Evolutionary conservation across 2,329 filamentous ascomycete genomes (phyloP).

Genomic region (Aspergillus hortae): DNA sequence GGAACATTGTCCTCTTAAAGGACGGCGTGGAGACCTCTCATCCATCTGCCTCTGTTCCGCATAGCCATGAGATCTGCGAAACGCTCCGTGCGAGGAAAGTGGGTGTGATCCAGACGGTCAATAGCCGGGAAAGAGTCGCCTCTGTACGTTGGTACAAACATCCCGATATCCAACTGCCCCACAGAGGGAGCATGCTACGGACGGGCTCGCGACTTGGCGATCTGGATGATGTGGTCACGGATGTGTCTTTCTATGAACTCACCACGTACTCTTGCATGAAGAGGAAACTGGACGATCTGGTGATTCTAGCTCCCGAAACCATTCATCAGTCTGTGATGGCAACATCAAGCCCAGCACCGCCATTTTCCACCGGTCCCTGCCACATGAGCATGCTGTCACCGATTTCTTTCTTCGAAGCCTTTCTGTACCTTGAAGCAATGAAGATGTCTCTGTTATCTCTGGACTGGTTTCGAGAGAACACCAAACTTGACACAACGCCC

Average conservation of each 20-base stretch:
- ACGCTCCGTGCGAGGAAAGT: constrained; percentile 42
- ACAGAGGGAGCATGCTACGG: constrained; percentile 17
- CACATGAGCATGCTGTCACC: constrained; percentile 14
- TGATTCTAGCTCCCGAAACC: constrained; percentile 42
- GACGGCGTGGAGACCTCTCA: constrained; percentile 29
- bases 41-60: background rate
- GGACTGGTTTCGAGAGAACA: constrained; percentile 20
- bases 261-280: constrained; percentile 48
- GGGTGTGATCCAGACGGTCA: constrained; percentile 56
- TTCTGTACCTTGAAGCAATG: constrained; percentile 15
- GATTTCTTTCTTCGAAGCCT: constrained; percentile 8
- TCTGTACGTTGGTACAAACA: constrained; percentile 52
- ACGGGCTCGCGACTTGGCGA: constrained; percentile 17
- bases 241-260: constrained; percentile 59
- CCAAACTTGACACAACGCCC: constrained; percentile 12
- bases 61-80: constrained; percentile 1
- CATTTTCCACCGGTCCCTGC: constrained; percentile 8
- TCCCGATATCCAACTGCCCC: constrained; percentile 34
- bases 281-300: constrained; percentile 51
- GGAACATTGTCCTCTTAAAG: constrained; percentile 52
- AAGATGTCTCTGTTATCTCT: constrained; percentile 13
- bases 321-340: constrained; percentile 13
- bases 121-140: constrained; percentile 55
- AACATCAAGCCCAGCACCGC: background rate
- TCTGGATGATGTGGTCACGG: constrained; percentile 42